phyloP scores from a whole-genome alignment of 2,329 filamentous ascomycete genomes.

The Coniosporium tulheliwenetii region DNA sequence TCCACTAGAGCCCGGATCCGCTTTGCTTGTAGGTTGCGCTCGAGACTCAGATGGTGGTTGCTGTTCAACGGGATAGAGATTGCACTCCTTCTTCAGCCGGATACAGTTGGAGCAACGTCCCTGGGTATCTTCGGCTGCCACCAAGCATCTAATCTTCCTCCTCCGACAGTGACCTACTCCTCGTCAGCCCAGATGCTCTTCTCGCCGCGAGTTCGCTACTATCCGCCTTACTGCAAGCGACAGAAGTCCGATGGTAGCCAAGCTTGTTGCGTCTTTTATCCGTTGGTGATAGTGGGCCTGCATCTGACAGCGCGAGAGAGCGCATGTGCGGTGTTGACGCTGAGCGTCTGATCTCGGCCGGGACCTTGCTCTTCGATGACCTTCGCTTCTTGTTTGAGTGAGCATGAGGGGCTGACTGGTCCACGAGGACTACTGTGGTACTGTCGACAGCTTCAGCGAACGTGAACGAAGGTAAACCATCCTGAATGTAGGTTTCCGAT shows the following conservation, averaged over 20 bases:
- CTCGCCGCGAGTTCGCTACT: neutral
- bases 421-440: too few relatives aligned
- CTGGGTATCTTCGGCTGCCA: conserved; percentile 54
- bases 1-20: conserved; percentile 24
- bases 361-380: conserved; percentile 21
- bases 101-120: conserved; percentile 86
- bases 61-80: conserved; percentile 80
- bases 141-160: conserved; percentile 83
- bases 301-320: conserved; percentile 19
- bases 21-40: conserved; percentile 25
- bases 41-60: conserved; percentile 38
- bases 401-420: neutral
- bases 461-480: too few relatives aligned
- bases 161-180: conserved; percentile 69
- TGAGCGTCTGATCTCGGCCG: conserved; percentile 23
- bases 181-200: conserved; percentile 4
- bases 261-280: conserved; percentile 75
- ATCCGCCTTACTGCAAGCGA: conserved; percentile 72
- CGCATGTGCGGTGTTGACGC: conserved; percentile 33
- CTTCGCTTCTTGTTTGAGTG: conserved; percentile 5
- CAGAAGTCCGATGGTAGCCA: conserved; percentile 86
- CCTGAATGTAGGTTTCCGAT: too few relatives aligned
- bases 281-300: conserved; percentile 29
- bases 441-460: too few relatives aligned
- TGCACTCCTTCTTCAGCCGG: conserved; percentile 84